Percentiles rank a stretch among this genome's conserved stretches.
These are phyloP conservation scores for Aspergillus sp. DNA, from an alignment of 2,329 filamentous ascomycete genomes.

Conservation along the genomic window DNA sequence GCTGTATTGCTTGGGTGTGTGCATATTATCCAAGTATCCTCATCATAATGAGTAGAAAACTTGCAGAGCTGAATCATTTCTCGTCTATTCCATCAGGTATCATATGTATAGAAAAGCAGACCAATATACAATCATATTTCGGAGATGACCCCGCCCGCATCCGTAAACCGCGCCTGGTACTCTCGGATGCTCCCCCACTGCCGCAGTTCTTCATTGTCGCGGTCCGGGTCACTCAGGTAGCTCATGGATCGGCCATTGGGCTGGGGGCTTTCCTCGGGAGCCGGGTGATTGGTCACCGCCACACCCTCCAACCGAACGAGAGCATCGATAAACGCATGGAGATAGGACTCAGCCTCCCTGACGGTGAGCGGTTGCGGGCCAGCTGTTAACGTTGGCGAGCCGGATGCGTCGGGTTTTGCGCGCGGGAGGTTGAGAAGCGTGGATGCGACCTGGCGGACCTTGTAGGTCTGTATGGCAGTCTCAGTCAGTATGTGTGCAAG, in stretches of 20 bases:
- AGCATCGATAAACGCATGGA: constrained; percentile 70
- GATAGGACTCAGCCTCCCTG: constrained; percentile 65
- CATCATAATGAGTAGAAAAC: too few relatives aligned
- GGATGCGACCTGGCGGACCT: constrained; percentile 79
- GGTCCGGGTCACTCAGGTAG: constrained; percentile 47
- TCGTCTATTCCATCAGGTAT: too few relatives aligned
- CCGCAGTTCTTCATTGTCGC: constrained; percentile 72
- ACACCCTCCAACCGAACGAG: constrained; percentile 70
- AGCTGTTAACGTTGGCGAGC: constrained; percentile 38
- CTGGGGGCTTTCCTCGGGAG: constrained; percentile 27
- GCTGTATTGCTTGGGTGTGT: too few relatives aligned
- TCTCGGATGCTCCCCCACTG: constrained; percentile 78
- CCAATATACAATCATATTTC: constrained; percentile 20
- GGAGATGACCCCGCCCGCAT: constrained; percentile 53
- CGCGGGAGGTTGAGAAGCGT: constrained; percentile 68
- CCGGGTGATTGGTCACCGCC: constrained; percentile 26
- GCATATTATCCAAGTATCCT: too few relatives aligned
- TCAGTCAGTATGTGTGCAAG: neutral
- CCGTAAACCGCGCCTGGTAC: constrained; percentile 70
- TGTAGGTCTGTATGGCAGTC: constrained; percentile 58
- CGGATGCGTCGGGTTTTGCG: constrained; percentile 13
- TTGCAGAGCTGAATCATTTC: too few relatives aligned
- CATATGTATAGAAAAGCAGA: too few relatives aligned
- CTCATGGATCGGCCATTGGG: constrained; percentile 31
- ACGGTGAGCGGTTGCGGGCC: constrained; percentile 29